Base-by-base conservation (phyloP, 2,329 filamentous ascomycete genomes). In the Penicillium sp. region DNA sequence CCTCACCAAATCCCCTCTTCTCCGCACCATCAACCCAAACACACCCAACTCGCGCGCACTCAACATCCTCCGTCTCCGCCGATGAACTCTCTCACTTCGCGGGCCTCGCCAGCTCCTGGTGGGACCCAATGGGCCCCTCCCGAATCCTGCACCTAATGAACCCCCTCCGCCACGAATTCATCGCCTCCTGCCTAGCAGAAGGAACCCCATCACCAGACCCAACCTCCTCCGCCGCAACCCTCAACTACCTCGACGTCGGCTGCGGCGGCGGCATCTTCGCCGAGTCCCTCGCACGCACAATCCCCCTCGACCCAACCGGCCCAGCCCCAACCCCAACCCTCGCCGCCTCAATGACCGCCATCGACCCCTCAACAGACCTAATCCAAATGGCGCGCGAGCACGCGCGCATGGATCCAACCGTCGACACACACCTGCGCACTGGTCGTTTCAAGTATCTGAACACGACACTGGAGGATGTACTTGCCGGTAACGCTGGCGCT, bases 241-340 rank as follows among this genome's bases (percentile, higher is more conserved):
- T 67, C 57, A 82, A 82, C 34, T 96, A 91, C 74, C 87, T 99
- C 52, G 94, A 99, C 74, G 85, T 99, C 57, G 94, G 94, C 64
- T 97, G 94, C 75, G 94, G 94, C 60, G 94, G 93, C 23, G 94
- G 94, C 60, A 97, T 97, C 73, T 97, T 97, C 72, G 92, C 93
- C 57, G 94, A 97, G 75, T 79, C 77, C 0, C 72, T 78, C 15
- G 77, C 77, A 5, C 74, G 77, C 11, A 77, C 74, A 2, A 76
- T 77, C 50, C 71, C 72, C 2, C 6, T 50, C 62, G 15, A 59
- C 59, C 27, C 31, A n/a, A 34, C 61, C 43, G 45, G 44, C 15
- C 50, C 57, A 9, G 54, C 62, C 6, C 60, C 63, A 5, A 70
- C 73, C 6, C 68, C 69, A 36, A 76, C 76, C 8, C 69, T 70